Conservation (phyloP, 352 stramenopile genomes). For the Globisporangium paddicum region DNA sequence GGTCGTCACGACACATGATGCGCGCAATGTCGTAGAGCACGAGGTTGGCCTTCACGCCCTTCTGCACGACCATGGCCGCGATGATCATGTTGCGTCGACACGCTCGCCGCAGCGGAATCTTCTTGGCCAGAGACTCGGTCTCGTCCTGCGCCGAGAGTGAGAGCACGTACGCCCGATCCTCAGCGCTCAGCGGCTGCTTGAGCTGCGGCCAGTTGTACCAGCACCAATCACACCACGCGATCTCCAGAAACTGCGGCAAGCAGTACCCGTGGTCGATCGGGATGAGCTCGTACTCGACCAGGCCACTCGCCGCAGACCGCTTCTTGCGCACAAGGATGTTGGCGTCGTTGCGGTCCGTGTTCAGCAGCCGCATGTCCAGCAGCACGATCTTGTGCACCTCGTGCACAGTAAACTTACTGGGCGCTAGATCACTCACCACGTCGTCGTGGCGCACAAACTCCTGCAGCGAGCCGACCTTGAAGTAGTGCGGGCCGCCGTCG, state of each 20-base stretch:
- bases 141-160: slow-evolving; percentile 55
- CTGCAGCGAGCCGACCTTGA: slow-evolving; percentile 97
- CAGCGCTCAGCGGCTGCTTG: slow-evolving; percentile 51
- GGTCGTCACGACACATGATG: slow-evolving; percentile 82
- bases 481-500: slow-evolving; percentile 47
- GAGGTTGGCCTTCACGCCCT: slow-evolving; percentile 59
- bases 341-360: slow-evolving; percentile 96
- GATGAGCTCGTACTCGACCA: slow-evolving; percentile 90
- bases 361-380: slow-evolving; percentile 97
- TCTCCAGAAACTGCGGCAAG: slow-evolving; percentile 93
- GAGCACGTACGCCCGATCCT: slow-evolving; percentile 62
- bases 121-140: slow-evolving; percentile 45
- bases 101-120: slow-evolving; percentile 65
- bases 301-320: slow-evolving; percentile 34
- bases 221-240: slow-evolving; percentile 98
- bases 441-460: slow-evolving; percentile 95
- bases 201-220: slow-evolving; percentile 98
- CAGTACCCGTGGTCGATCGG: slow-evolving; percentile 99
- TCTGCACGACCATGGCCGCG: slow-evolving; percentile 71
- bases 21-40: slow-evolving; percentile 70
- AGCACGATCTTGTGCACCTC: slow-evolving; percentile 99
- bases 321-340: slow-evolving; percentile 95
- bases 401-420: slow-evolving; percentile 82
- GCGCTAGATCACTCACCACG: slow-evolving; percentile 92
- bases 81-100: slow-evolving; percentile 83